A percentile compares a stretch with the other conserved stretches of the same genome.
Conservation (phyloP, 1,139 yeast species). For the Suhomyces kunorum region DNA sequence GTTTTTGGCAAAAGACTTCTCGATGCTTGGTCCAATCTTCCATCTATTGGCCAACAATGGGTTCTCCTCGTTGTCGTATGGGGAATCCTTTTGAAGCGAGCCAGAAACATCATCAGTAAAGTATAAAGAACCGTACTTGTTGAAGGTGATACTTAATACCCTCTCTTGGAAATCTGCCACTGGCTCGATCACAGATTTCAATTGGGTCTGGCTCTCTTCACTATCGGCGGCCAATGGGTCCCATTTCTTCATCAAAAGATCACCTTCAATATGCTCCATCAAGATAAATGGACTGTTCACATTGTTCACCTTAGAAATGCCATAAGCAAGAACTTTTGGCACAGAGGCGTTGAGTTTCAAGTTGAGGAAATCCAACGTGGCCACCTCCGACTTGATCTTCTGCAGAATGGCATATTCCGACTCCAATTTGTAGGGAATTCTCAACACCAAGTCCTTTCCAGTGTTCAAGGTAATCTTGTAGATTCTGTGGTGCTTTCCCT, state of each 20-base stretch:
- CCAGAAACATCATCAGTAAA: conserved; percentile 62
- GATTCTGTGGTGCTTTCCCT: conserved; percentile 90
- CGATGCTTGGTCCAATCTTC: conserved; percentile 90
- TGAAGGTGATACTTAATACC: conserved; percentile 56
- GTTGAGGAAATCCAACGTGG: conserved; percentile 80
- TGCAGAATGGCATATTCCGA: conserved; percentile 62
- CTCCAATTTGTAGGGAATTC: conserved; percentile 81
- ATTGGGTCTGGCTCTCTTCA: conserved; percentile 40
- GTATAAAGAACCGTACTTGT: conserved; percentile 78
- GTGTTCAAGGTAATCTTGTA: conserved; percentile 69
- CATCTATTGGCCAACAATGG: conserved; percentile 63
- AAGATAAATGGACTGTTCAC: conserved; percentile 74
- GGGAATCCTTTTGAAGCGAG: conserved; percentile 42
- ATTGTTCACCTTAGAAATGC: conserved; percentile 60
- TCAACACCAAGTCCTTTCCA: conserved; percentile 64
- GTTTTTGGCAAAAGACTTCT: conserved; percentile 72
- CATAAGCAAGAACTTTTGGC: conserved; percentile 78
- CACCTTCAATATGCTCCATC: conserved; percentile 78
- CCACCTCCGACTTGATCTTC: conserved; percentile 85
- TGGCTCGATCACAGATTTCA: conserved; percentile 61
- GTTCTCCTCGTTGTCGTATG: conserved; percentile 68
- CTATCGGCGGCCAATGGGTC: conserved; percentile 63
- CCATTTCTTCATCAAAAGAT: conserved; percentile 85
- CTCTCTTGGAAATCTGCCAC: conserved; percentile 60
- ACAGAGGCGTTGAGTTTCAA: conserved; percentile 56